Evolutionary conservation across 495 filamentous ascomycete genomes (phyloP), one percentile per base, ranked within the genome.

Genomic region (Amniculicola lignicola): DNA sequence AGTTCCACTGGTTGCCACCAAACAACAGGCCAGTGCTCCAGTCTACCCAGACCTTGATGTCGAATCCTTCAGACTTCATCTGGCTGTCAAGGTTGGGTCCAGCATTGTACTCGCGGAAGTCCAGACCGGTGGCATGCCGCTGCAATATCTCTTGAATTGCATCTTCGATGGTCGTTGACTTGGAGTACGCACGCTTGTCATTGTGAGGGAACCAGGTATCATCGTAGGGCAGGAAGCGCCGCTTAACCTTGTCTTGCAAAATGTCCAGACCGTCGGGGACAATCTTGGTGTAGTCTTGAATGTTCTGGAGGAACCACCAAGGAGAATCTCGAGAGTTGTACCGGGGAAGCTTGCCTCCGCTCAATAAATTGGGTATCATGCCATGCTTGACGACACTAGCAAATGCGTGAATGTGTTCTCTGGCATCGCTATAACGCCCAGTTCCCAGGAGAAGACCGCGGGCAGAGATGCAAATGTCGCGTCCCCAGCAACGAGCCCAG

Each of bases 401-500:
- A 73, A 99, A 99, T 38, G 93, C 94, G 44, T 89, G 74, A 55
- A 99, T 95, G 66, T 97, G 94, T 69, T 96, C 89, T 59, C 81
- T 88, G 14, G 92, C 93, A 62, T 96, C 90, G 3, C 79, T 81
- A 64, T 84, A 95, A 9, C 92, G 84, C 3, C 90, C 89, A 18
- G 91, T 96, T 37, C 87, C 88, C 27, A 97, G 81, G 63, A 86
- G 88, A 12, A 99, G 76, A 40, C 94, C 94, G 27, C 94, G 83
- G 12, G 95, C 78, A 19, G 94, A 92, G 56, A 99, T 97, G 71
- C 97, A 97, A 12, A 95, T 85, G 72, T 99, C 94, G 19, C 94
- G 83, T 33, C 94, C 94, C 94, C 94, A 99, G 70, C 90, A 96
- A 51, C 94, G 79, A 48, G 93, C 89, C 89, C 93, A 99, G 54